Conservation (phyloP, 2,329 filamentous ascomycete species). For the Sporothrix pseudoabietina region DNA sequence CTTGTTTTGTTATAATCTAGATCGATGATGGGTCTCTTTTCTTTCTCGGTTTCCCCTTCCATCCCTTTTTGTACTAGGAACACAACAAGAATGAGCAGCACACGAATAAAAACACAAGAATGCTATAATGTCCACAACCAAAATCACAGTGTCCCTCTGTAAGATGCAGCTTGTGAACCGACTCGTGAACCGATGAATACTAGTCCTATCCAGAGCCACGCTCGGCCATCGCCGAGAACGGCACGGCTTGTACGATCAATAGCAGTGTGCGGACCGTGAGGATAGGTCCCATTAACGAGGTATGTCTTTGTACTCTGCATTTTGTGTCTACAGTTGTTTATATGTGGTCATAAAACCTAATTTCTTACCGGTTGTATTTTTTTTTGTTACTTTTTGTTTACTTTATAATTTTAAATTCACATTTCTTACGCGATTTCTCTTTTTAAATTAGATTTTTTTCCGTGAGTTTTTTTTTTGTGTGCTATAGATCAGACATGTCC, state of each 20-base stretch:
- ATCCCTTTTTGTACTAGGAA: not conserved
- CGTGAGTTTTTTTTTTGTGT: too few species aligned
- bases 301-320: not conserved
- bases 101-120: not conserved
- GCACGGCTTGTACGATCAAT: not conserved
- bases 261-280: too few species aligned
- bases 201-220: too few species aligned
- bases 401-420: not conserved
- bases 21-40: not conserved
- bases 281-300: too few species aligned
- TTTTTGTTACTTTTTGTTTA: not conserved
- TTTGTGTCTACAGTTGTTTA: too few species aligned
- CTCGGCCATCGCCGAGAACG: not conserved
- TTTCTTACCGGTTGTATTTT: not conserved
- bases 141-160: not conserved
- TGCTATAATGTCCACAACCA: not conserved
- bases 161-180: not conserved
- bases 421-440: too few species aligned
- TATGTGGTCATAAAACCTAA: too few species aligned
- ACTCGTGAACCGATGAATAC: too few species aligned
- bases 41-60: too few species aligned
- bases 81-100: conserved; percentile 1
- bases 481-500: not conserved
- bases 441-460: too few species aligned
- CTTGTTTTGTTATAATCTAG: not conserved